Conservation (phyloP, 805 yeast genomes). For the Candida andamanensis region DNA sequence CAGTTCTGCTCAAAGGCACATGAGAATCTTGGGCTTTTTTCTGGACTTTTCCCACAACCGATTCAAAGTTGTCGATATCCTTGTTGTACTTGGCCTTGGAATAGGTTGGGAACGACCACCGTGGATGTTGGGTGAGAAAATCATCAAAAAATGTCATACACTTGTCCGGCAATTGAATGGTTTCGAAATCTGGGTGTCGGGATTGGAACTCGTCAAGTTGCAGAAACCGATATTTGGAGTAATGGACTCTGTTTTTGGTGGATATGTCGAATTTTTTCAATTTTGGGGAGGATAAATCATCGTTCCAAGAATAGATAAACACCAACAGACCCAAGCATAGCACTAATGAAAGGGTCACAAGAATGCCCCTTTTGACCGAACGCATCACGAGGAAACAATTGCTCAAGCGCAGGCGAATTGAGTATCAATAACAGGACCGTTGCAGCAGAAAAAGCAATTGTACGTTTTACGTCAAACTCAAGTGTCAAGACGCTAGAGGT, state of each 20-base stretch:
- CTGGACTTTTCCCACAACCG: conserved; percentile 1
- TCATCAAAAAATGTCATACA: conserved; percentile 22
- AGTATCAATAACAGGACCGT: no score
- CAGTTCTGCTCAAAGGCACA: not conserved
- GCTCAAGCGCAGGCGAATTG: no score
- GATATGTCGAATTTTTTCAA: conserved; percentile 12
- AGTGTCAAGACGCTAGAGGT: no score
- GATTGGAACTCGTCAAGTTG: conserved; percentile 15
- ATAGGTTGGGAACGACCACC: conserved; percentile 17
- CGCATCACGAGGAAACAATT: no score
- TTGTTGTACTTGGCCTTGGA: conserved; percentile 6
- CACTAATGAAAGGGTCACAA: no score
- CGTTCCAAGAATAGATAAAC: no score
- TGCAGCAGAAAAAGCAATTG: no score
- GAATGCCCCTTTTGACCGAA: no score
- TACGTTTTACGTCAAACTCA: no score
- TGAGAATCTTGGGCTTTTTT: not conserved
- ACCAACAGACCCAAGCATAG: no score
- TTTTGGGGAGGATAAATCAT: no score
- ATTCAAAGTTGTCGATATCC: conserved; percentile 12
- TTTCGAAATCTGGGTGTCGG: conserved; percentile 5
- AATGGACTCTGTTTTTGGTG: conserved; percentile 17
- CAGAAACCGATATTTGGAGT: conserved; percentile 18
- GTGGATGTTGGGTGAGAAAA: conserved; percentile 15
- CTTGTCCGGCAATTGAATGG: conserved; percentile 15